A percentile compares a stretch with the other conserved stretches of the same genome.
Conservation (phyloP, 2,329 filamentous ascomycete genomes). For the Diaporthe vexans region DNA sequence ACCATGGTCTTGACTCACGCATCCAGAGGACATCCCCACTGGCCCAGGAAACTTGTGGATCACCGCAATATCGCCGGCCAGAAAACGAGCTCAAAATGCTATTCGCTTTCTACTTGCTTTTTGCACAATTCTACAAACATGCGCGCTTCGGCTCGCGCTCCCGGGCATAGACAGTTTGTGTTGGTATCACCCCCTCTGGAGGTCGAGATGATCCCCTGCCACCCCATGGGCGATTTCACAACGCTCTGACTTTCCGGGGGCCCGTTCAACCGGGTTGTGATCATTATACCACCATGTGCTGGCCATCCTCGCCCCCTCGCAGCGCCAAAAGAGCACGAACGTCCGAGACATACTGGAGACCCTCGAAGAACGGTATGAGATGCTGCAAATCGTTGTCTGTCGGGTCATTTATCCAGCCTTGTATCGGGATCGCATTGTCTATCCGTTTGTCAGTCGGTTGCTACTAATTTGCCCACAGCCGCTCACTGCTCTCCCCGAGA, state of each 20-base stretch:
- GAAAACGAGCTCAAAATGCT: constrained; percentile 25
- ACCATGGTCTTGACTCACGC: background rate
- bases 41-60: constrained; percentile 1
- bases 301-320: constrained; percentile 85
- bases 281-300: constrained; percentile 62
- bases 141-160: background rate
- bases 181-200: background rate
- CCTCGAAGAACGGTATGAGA: constrained; percentile 91
- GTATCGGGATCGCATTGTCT: constrained; percentile 99
- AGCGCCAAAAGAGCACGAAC: constrained; percentile 91
- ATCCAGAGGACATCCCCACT: background rate
- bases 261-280: constrained; percentile 8
- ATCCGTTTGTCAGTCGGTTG: constrained; percentile 43
- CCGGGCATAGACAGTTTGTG: background rate
- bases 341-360: constrained; percentile 95
- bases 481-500: background rate
- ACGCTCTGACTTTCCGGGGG: constrained; percentile 7
- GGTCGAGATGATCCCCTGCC: constrained; percentile 20
- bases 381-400: constrained; percentile 96
- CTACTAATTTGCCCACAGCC: background rate
- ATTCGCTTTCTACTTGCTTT: constrained; percentile 36
- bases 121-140: constrained; percentile 22
- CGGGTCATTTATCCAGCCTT: constrained; percentile 99
- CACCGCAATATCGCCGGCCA: background rate
- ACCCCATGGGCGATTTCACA: background rate